Conservation (phyloP, 495 filamentous ascomycete species). For the Xylaria bambusicola region DNA sequence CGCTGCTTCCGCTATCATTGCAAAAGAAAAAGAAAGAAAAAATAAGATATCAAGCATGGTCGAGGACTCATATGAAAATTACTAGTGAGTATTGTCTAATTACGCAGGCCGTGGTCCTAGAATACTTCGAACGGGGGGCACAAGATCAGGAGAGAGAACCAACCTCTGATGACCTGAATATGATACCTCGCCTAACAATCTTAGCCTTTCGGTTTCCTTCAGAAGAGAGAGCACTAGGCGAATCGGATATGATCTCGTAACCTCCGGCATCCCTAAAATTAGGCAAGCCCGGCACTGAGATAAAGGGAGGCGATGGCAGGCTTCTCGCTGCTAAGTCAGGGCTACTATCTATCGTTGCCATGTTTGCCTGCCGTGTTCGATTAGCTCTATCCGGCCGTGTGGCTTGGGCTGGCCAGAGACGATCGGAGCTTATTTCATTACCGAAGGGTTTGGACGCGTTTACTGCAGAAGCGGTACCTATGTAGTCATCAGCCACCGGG, state of each 20-base stretch:
- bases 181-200: conserved; percentile 46
- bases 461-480: not conserved
- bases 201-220: conserved; percentile 28
- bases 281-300: conserved; percentile 50
- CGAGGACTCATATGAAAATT: not conserved
- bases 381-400: not conserved
- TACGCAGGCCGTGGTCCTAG: not conserved
- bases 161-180: conserved; percentile 60
- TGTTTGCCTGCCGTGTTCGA: not conserved
- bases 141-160: not conserved
- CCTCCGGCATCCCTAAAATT: conserved; percentile 66
- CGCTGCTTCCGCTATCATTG: not conserved
- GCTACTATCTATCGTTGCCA: conserved; percentile 7
- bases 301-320: conserved; percentile 54
- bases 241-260: conserved; percentile 40
- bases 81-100: not conserved
- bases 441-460: not conserved
- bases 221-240: conserved; percentile 5
- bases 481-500: not conserved
- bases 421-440: conserved; percentile 3
- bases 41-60: no score
- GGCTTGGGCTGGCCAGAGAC: not conserved
- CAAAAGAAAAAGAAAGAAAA: not conserved
- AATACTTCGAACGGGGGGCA: not conserved
- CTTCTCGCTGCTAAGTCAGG: not conserved